Evolutionary conservation across 1,139 yeast genomes (phyloP).

Genomic region (Blastobotrys illinoisensis): DNA sequence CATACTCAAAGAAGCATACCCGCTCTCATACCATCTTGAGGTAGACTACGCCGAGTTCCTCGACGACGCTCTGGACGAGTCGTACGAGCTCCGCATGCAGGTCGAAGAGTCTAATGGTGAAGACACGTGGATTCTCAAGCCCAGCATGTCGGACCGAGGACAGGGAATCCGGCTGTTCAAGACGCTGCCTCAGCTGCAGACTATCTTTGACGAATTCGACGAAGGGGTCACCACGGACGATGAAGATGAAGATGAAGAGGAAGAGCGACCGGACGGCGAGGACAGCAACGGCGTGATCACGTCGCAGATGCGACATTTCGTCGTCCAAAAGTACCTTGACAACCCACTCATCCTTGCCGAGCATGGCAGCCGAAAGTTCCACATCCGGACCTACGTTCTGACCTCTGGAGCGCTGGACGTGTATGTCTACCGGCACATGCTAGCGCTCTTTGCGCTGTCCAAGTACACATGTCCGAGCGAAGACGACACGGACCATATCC

Average conservation of each 20-base stretch:
- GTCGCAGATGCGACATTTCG: slow-evolving; percentile 84
- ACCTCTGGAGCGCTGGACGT: slow-evolving; percentile 70
- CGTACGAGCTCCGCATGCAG: slow-evolving; percentile 79
- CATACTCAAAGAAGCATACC: slow-evolving; percentile 53
- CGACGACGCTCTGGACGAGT: slow-evolving; percentile 89
- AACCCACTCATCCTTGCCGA: slow-evolving; percentile 59
- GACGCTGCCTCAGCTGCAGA: slow-evolving; percentile 73
- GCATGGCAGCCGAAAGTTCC: slow-evolving; percentile 74
- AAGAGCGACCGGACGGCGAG: slow-evolving; percentile 4
- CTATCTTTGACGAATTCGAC: slow-evolving; percentile 78
- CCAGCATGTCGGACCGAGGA: slow-evolving; percentile 95
- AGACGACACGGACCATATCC: slow-evolving; percentile 26
- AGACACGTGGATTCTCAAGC: slow-evolving; percentile 85
- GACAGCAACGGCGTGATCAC: slow-evolving; percentile 59
- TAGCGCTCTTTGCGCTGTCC: slow-evolving; percentile 70
- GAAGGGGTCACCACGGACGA: slow-evolving; percentile 57
- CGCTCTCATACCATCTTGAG: slow-evolving; percentile 74
- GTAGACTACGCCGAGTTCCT: slow-evolving; percentile 95
- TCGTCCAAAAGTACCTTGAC: slow-evolving; percentile 72
- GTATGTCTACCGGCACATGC: slow-evolving; percentile 69
- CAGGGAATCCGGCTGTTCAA: slow-evolving; percentile 86
- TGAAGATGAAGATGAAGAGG: slow-evolving; percentile 31
- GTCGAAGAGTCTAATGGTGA: slow-evolving; percentile 46
- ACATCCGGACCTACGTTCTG: slow-evolving; percentile 80
- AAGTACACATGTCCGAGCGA: slow-evolving; percentile 41